Evolutionary conservation across 1,139 yeast genomes (phyloP), one percentile per base, ranked within the genome.

Genomic region (Yamadazyma sp.): DNA sequence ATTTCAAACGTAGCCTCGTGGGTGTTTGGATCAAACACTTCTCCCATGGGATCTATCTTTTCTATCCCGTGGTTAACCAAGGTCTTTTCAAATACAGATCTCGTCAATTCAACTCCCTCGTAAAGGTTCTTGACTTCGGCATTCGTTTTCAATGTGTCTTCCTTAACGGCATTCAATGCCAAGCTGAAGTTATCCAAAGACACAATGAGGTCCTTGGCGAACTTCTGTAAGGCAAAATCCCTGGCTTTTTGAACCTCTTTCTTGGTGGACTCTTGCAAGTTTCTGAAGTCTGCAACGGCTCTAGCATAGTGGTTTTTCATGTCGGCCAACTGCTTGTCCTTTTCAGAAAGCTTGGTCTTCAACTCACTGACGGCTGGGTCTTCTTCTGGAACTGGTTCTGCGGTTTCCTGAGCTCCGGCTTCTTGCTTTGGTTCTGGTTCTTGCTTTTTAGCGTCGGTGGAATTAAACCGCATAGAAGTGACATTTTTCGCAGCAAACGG

Each of bases 1-100:
- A 86, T 70, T 70, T 89, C 95, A 62, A 88, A 90, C 31, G 94
- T 80, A 39, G 97, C 97, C 65, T 90, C 97, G 61, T 90, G 97
- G 54, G 73, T 73, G 63, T 90, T 88, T 45, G 97, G 97, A 60
- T 90, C 95, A 54, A 90, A 90, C 48, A 67, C 74, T 62, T 89
- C 87, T 46, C 92, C 96, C 38, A 86, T 49, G 30, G 97, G 96
- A 56, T 87, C 82, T 44, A 88, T 74, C 66, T 86, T 87, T 49
- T 70, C 76, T 44, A 90, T 72, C 25, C 97, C 97, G 62, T 89
- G 92, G 57, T 72, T 82, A 42, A 64, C 69, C 53, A 90, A 75
- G 23, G 97, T 90, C 73, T 84, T 86, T 61, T 86, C 95, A 55
- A 90, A 86, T 28, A 90, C 81, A 48, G 78, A 80, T 67, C 86